Percentiles rank a stretch among this genome's conserved stretches.
Conservation (phyloP, 2,329 filamentous ascomycete genomes). For the Xylaria hypoxylon region DNA sequence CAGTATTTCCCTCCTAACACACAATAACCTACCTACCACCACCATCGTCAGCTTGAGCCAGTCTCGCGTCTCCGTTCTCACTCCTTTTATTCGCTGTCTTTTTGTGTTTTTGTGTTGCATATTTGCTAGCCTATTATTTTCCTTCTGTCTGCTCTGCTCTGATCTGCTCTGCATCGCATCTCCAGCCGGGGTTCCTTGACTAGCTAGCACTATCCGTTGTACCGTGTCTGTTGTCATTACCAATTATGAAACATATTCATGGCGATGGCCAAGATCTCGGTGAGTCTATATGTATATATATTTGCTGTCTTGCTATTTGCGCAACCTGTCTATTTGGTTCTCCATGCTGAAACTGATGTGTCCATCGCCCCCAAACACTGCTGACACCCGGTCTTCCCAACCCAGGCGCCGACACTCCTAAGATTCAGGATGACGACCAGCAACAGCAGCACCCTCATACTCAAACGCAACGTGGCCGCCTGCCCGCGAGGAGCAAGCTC, state of each 20-base stretch:
- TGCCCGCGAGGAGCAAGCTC: slow-evolving; percentile 57
- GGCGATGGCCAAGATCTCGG: slow-evolving; percentile 58
- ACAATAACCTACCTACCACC: slow-evolving; percentile 10
- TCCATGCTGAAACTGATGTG: slow-evolving; percentile 32
- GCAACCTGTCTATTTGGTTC: slow-evolving; percentile 32
- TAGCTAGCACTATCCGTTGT: slow-evolving; percentile 3
- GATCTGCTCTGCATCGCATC: slow-evolving; percentile 2
- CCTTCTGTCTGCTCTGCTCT: not conserved
- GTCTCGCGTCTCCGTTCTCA: slow-evolving; percentile 32
- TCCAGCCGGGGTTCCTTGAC: slow-evolving; percentile 3
- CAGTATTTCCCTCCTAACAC: slow-evolving; percentile 17
- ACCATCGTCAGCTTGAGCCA: slow-evolving; percentile 36
- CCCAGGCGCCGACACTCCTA: slow-evolving; percentile 57
- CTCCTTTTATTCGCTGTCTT: slow-evolving; percentile 16
- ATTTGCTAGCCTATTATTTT: slow-evolving; percentile 12
- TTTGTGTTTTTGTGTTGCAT: slow-evolving; percentile 21
- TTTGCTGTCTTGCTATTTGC: slow-evolving; percentile 23
- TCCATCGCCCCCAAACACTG: slow-evolving; percentile 29
- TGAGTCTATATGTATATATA: slow-evolving; percentile 45
- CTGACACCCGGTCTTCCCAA: slow-evolving; percentile 44
- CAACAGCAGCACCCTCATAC: slow-evolving; percentile 29
- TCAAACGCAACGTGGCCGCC: slow-evolving; percentile 47
- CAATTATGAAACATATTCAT: slow-evolving; percentile 61
- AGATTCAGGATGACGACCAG: slow-evolving; percentile 53
- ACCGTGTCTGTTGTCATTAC: slow-evolving; percentile 37